phyloP scores from a whole-genome alignment of 306 rosid genomes.

The Prunus fruticosa region DNA sequence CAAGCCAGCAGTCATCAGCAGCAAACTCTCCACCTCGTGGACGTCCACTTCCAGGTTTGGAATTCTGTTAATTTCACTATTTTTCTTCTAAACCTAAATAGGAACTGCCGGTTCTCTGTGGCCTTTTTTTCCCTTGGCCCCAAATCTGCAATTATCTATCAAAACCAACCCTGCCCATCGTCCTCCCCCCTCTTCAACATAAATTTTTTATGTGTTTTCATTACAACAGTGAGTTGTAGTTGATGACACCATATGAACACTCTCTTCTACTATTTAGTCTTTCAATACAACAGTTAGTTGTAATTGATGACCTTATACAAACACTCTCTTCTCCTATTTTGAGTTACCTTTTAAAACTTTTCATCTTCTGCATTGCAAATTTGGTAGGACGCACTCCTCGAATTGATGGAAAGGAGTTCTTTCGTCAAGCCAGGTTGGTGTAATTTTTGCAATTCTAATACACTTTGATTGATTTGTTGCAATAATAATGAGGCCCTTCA shows the following conservation, averaged over 20 bases:
- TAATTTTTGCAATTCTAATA: slow-evolving; percentile 9
- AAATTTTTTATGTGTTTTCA: neutral
- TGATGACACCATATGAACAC: neutral
- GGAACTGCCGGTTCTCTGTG: slow-evolving; percentile 4
- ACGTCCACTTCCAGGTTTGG: slow-evolving; percentile 58
- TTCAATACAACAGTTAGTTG: neutral
- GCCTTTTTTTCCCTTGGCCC: neutral
- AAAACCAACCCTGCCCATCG: neutral
- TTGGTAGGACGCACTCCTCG: slow-evolving; percentile 80
- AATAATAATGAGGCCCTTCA: slow-evolving; percentile 21
- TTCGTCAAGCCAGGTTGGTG: slow-evolving; percentile 86
- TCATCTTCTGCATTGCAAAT: slow-evolving; percentile 9
- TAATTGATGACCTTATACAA: neutral
- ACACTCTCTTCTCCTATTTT: neutral
- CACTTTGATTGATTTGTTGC: slow-evolving; percentile 12
- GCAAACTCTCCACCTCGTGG: slow-evolving; percentile 93
- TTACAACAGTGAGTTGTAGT: neutral
- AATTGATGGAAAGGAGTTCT: slow-evolving; percentile 97
- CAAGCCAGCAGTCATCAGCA: slow-evolving; percentile 99
- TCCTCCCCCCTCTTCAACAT: neutral
- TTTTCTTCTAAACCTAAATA: neutral
- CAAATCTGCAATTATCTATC: neutral
- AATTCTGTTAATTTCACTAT: slow-evolving; percentile 10
- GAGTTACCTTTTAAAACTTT: neutral
- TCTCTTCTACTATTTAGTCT: neutral